Evolutionary conservation across 169 alveolate genomes (phyloP), one percentile per base, ranked within the genome.

Genomic region (Eimeria falciformis): DNA sequence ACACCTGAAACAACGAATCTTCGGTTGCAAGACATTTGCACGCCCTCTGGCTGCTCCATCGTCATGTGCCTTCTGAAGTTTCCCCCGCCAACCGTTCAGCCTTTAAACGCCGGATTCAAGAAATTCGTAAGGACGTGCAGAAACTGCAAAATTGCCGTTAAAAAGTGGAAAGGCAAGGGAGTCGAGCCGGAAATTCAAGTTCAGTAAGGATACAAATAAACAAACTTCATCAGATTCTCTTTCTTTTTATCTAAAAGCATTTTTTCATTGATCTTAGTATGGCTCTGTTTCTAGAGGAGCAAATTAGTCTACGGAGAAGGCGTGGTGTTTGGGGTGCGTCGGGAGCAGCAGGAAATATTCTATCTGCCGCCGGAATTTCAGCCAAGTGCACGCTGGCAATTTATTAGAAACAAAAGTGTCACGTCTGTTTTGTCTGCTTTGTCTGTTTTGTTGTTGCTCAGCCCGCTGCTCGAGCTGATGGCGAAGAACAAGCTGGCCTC

Each of bases 401-500:
- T n/a, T n/a, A n/a, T n/a, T n/a, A n/a, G n/a, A n/a, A n/a, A n/a
- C n/a, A n/a, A n/a, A n/a, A 14, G 62, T 50, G 62, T 7, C 62
- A 50, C 62, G n/a, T 7, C 62, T 50, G 7, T 7, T 14, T 50
- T 50, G 14, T 14, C 62, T 50, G n/a, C 12, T 29, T 14, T 7
- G 3, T 71, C 21, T 0, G 21, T 71, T 71, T 5, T 71, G 27
- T 18, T 3, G 29, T 18, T 55, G n/a, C 47, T 27, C 85, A 85
- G 91, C 5, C 58, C 91, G 25, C 62, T 65, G 5, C 68, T 84
- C 43, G 68, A 58, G 71, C 65, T 50, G 23, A 46, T 84, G 82
- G 77, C 91, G 47, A 65, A 29, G 29, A 73, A 84, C 83, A 21
- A 46, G 47, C 83, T 58, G 37, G 77, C 82, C 45, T 84, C 90